phyloP scores from a whole-genome alignment of 179 eudicot species.

The Dionaea muscipula region DNA sequence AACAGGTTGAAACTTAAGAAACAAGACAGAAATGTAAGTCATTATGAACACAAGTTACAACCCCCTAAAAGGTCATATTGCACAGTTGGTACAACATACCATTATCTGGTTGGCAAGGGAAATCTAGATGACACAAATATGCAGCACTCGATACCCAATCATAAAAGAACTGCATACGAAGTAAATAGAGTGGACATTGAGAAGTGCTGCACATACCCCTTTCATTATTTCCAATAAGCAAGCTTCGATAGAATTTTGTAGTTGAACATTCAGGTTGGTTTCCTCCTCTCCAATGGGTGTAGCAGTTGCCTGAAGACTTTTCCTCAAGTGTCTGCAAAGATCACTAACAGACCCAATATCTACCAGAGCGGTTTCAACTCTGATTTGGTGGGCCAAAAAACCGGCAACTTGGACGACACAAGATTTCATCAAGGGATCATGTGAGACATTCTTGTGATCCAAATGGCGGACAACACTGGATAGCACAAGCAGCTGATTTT shows the following conservation, averaged over 20 bases:
- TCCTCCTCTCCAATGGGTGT: slow-evolving; percentile 56
- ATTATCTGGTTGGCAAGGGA: too few species aligned
- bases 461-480: slow-evolving; percentile 68
- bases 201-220: slow-evolving; percentile 45
- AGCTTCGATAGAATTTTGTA: slow-evolving; percentile 71
- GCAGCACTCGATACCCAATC: neutral
- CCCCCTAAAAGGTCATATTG: too few species aligned
- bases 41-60: neutral
- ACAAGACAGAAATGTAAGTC: neutral
- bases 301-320: slow-evolving; percentile 74
- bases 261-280: slow-evolving; percentile 43
- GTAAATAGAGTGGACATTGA: neutral
- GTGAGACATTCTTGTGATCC: slow-evolving; percentile 86
- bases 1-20: neutral
- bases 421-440: slow-evolving; percentile 65
- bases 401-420: slow-evolving; percentile 64
- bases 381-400: slow-evolving; percentile 64
- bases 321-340: slow-evolving; percentile 73
- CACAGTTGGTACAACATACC: too few species aligned
- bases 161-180: neutral
- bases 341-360: slow-evolving; percentile 76
- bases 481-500: slow-evolving; percentile 53
- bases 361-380: slow-evolving; percentile 39
- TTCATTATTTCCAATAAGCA: slow-evolving; percentile 75
- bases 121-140: too few species aligned